A percentile compares a stretch with the other conserved stretches of the same genome.
Conservation (phyloP, 441 rosid genomes). For the Gossypium davidsonii region DNA sequence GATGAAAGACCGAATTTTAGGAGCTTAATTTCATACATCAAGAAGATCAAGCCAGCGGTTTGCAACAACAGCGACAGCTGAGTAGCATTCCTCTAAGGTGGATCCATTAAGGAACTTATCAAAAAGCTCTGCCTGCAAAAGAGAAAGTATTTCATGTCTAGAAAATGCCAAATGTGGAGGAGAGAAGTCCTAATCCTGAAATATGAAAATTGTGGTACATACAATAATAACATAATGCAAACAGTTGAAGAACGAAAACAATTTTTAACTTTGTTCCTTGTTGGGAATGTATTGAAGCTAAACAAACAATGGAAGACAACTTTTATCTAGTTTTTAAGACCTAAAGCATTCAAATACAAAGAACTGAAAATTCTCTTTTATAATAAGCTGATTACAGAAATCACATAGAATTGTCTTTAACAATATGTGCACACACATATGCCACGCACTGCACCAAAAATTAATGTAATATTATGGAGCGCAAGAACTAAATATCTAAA, state of each 20-base stretch:
- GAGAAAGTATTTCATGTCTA: constrained; percentile 14
- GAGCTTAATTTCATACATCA: constrained; percentile 49
- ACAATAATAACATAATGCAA: not conserved
- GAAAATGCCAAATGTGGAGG: constrained; percentile 4
- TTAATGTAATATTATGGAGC: not conserved
- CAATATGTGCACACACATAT: not conserved
- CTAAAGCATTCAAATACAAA: not conserved
- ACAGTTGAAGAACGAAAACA: not conserved
- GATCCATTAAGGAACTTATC: constrained; percentile 92
- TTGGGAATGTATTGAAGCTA: not conserved
- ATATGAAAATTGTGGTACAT: not conserved
- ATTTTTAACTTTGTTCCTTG: not conserved
- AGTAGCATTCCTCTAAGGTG: constrained; percentile 89
- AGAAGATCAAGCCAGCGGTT: constrained; percentile 98
- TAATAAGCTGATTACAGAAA: not conserved
- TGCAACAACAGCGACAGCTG: constrained; percentile 91
- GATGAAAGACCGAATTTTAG: not conserved
- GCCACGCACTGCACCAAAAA: not conserved
- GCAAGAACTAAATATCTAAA: not conserved
- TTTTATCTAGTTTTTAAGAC: not conserved
- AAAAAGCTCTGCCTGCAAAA: constrained; percentile 86
- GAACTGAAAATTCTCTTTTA: not conserved
- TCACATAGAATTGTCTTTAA: not conserved
- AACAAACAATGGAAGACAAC: not conserved
- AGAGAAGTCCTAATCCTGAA: not conserved